Percentiles rank a stretch among this genome's conserved stretches.
These are phyloP conservation scores for Microthyrium microscopicum DNA, from an alignment of 2,329 filamentous ascomycete genomes.

Conservation along the genomic window DNA sequence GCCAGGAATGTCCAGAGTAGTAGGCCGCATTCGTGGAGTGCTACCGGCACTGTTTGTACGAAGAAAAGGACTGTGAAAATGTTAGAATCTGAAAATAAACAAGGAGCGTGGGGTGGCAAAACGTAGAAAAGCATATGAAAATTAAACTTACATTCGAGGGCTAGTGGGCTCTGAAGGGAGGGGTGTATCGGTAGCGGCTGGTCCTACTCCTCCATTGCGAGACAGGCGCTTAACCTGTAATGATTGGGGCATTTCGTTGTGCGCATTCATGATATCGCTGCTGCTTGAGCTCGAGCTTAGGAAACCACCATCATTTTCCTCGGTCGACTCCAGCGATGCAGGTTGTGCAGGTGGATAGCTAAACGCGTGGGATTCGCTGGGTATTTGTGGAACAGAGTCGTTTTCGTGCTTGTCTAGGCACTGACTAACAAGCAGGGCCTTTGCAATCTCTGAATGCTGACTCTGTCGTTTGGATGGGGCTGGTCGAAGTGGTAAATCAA, in stretches of 20 bases:
- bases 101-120: background rate
- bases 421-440: no score
- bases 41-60: slow-evolving; percentile 59
- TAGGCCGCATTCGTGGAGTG: slow-evolving; percentile 74
- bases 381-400: no score
- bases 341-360: no score
- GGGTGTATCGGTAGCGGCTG: slow-evolving; percentile 45
- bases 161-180: slow-evolving; percentile 44
- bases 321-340: no score
- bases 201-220: slow-evolving; percentile 23
- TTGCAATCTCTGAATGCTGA: slow-evolving; percentile 33
- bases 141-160: slow-evolving; percentile 39
- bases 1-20: slow-evolving; percentile 90
- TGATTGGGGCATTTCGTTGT: no score
- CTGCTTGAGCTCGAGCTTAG: no score
- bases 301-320: no score
- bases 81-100: slow-evolving; percentile 3
- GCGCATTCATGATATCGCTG: no score
- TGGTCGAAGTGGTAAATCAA: no score
- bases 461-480: slow-evolving; percentile 15
- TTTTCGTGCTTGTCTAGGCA: no score
- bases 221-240: no score
- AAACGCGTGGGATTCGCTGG: no score
- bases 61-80: slow-evolving; percentile 39
- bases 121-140: slow-evolving; percentile 7